Evolutionary conservation across 2,329 filamentous ascomycete genomes (phyloP), one percentile per base, ranked within the genome.

Genomic region (Coniochaeta prunicola): DNA sequence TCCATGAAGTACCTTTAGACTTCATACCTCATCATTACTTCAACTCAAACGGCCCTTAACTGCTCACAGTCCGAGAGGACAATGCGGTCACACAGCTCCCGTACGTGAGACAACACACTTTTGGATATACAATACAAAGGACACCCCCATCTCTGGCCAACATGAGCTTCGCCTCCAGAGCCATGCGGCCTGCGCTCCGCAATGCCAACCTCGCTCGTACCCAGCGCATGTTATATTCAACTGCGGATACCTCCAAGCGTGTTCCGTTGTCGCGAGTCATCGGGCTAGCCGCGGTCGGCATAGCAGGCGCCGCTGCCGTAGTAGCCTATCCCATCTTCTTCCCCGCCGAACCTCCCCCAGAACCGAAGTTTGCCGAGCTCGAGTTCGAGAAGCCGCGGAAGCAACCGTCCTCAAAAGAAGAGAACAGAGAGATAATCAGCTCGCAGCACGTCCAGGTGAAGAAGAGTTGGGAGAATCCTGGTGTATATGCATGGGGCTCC

Each of bases 401-500:
- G 62, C 78, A 80, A 61, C 77, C 80, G 26, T 71, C 75, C 1
- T 86, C 85, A 7, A 85, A 85, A 64, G 90, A 92, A 71, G 87
- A 91, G 63, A 87, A 87, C 62, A 76, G 89, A 59, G 89, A 92
- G 58, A 74, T 89, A 59, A 85, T 96, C 65, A 93, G 89, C 69
- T 90, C 89, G 12, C 91, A 96, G 70, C 91, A 96, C 74, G 76
- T 91, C 6, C 93, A 97, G 75, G 89, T 96, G 60, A 91, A 90
- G 75, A 85, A 84, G 69, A 96, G 90, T 73, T 86, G 82, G 80
- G 84, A 85, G 73, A 87, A 90, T 61, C 93, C 94, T 0, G 94
- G 92, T 1, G 89, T 97, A 0, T 97, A 96, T 73, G 86, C 89
- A 5, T 99, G 94, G 93, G 94, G 94, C 0, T 91, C 89, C 19